A percentile compares a stretch with the other conserved stretches of the same genome.
phyloP scores from a whole-genome alignment of 345 rosid species.

The Eutrema heterophyllum region DNA sequence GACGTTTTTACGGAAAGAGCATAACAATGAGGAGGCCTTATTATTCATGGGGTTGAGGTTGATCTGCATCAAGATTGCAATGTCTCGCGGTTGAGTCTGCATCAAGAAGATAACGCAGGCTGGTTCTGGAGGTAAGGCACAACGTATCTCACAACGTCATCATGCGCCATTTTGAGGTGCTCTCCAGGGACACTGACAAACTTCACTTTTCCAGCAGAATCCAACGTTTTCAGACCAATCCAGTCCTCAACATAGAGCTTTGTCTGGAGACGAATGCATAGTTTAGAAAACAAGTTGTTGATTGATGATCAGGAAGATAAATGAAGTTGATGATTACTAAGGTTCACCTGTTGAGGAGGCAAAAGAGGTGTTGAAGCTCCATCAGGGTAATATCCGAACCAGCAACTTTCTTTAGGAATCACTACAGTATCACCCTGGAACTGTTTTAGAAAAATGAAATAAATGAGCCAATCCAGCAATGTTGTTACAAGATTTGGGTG shows the following conservation, averaged over 20 bases:
- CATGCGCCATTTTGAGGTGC: conserved; percentile 57
- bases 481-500: not conserved
- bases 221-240: conserved; percentile 71
- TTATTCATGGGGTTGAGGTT: not conserved
- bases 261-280: conserved; percentile 42
- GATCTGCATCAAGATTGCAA: not conserved
- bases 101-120: not conserved
- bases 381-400: conserved; percentile 87
- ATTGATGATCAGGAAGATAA: not conserved
- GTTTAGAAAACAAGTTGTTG: not conserved
- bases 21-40: too few species aligned
- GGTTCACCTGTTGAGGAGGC: conserved; percentile 49
- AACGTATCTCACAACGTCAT: conserved; percentile 51
- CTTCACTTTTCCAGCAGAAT: conserved; percentile 67
- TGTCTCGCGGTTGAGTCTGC: not conserved
- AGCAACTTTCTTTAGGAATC: conserved; percentile 83
- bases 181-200: conserved; percentile 64
- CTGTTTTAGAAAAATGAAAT: conserved; percentile 36
- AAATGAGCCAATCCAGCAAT: not conserved
- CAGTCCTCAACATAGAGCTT: conserved; percentile 78
- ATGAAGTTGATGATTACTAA: not conserved
- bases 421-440: conserved; percentile 59
- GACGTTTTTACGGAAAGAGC: too few species aligned
- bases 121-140: conserved; percentile 50
- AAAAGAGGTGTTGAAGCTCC: conserved; percentile 68